A percentile compares a stretch with the other conserved stretches of the same genome.
Evolutionary conservation across 2,329 filamentous ascomycete genomes (phyloP).

Genomic region (Cladorrhinum sp.): DNA sequence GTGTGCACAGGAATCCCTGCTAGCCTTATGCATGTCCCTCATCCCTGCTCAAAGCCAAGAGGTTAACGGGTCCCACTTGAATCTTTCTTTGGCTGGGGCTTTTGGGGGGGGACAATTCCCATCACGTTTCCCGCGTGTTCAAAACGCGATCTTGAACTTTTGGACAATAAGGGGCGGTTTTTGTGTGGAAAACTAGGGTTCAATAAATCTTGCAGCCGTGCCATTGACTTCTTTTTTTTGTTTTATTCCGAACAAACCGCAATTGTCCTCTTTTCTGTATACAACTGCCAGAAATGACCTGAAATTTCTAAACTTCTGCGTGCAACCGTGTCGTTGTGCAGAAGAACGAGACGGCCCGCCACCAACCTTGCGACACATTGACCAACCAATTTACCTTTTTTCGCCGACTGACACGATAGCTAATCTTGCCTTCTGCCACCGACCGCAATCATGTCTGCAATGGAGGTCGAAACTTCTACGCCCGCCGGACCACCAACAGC

Average conservation of each 20-base stretch:
- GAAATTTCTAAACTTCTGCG: not conserved
- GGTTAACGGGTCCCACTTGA: constrained; percentile 10
- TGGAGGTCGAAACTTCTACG: constrained; percentile 10
- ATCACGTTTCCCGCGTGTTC: not conserved
- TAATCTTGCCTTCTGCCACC: not conserved
- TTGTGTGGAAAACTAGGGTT: not conserved
- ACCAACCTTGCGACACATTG: not conserved
- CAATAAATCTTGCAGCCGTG: not conserved
- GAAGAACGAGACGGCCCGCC: not conserved
- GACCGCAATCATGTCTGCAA: constrained; percentile 17
- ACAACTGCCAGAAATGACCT: constrained; percentile 8
- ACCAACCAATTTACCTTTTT: not conserved
- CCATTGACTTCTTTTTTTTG: not conserved
- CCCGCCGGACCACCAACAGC: not conserved
- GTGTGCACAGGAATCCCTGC: not conserved
- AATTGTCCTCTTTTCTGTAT: not conserved
- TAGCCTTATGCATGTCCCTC: not conserved
- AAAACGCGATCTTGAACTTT: not conserved
- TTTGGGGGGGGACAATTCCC: too few relatives aligned
- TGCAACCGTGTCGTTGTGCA: not conserved
- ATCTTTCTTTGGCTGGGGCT: constrained; percentile 10
- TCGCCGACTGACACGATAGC: not conserved
- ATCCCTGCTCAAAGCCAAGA: not conserved
- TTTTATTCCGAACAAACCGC: too few relatives aligned
- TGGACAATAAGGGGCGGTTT: not conserved